Base-by-base conservation (phyloP, 2,329 filamentous ascomycete genomes). In the Epichloe bromicola region DNA sequence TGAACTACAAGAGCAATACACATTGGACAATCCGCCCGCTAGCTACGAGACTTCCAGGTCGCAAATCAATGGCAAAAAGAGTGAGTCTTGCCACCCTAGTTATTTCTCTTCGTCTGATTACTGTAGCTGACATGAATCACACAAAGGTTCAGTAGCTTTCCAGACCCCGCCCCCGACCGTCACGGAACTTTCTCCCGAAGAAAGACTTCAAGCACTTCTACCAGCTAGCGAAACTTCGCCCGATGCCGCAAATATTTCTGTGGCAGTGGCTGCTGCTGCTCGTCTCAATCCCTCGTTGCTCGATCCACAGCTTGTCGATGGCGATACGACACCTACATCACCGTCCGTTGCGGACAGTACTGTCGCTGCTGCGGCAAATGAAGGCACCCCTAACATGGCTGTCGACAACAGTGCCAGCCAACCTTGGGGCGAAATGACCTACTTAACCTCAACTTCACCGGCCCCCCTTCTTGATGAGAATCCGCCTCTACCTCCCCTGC, bases 1-100 rank as follows among this genome's bases (percentile, higher is more conserved):
- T 54, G 76, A 80, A 55, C 60, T 80, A 11, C 76, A 80, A 38
- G 78, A 81, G 45, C 76, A 80, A 42, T 80, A 76, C 59, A 76
- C 76, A 2, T 60, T 79, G 4, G 78, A 82, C 20, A 76, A 80
- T 48, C 74, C 75, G 1, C 74, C 77, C 1, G 58, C 71, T 15
- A 71, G 65, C 60, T 76, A 77, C 44, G 76, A 77, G 40, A 59
- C 38, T 5, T 41, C 53, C 46, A 59, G 60, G 33, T 42, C 58
- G 12, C 60, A 60, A 19, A 56, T 52, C 44, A 57, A 55, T 33
- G 46, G 49, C 7, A 61, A 55, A 33, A 61, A 58, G 53, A 56
- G 66, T 66, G 38, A 48, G 48, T 48, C 5, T 5, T 34, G 65
- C 65, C 26, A 43, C n/a, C 43, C 4, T 10, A 40, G 2, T 34